Evolutionary conservation across 225 moss, liverwort and hornwort species (phyloP), one percentile per base, ranked within the genome.

Genomic region (Lunularia cruciata): DNA sequence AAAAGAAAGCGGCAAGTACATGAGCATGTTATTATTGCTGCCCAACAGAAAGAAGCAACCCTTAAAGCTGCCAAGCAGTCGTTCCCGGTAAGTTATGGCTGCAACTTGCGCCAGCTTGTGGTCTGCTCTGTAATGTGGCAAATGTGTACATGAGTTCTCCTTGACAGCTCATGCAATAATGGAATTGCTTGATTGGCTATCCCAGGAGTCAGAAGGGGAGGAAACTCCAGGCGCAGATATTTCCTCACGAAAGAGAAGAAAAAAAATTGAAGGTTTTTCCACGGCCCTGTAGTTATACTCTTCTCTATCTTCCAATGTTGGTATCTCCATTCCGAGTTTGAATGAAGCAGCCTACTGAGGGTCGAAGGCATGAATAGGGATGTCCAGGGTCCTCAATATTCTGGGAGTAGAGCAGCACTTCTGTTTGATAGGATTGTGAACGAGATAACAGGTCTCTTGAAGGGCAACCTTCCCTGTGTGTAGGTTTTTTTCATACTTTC

Each of bases 1-100:
- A 96, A 96, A 79, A 89, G 90, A 1, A 96, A 96, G 57, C 83
- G 96, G 40, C 84, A 86, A 69, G 85, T 92, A 9, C 92, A 96
- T 71, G 96, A 90, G 69, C 96, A 91, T 60, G 80, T 96, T 14
- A 96, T 96, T 34, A 68, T 78, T 68, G 90, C 96, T 39, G 85
- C 88, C 14, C 77, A 78, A 11, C 87, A 92, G 71, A 89, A 92
- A 70, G 86, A 89, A 57, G 87, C 86, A 60, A 86, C 83, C 67
- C 72, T 86, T 12, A 96, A 88, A 82, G 87, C 92, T 10, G 83
- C 87, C 45, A 88, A 86, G 68, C 79, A 82, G 53, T 33, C 75
- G 12, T 68, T 75, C 38, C 59, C 69, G 26, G 72, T 72, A 53
- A 57, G 67, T 26, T 1, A 25, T 14, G 6, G 19, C 9, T 38